Base-by-base conservation (phyloP, 768 basidiomycete genomes). In the Russula olivacea region DNA sequence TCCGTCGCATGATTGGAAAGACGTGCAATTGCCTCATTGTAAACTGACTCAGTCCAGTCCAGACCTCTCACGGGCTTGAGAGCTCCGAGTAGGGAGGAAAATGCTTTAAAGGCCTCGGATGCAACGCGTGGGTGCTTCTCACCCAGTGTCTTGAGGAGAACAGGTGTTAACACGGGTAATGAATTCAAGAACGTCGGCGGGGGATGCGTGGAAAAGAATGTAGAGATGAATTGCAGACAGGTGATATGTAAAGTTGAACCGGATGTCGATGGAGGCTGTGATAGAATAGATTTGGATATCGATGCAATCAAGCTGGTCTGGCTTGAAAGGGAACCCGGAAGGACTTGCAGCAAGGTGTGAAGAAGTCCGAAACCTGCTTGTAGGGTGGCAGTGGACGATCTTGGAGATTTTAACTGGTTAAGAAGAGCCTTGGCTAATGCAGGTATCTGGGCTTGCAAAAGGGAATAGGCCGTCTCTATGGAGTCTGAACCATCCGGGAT, bases 101-200 rank as follows among this genome's bases (percentile, higher is more conserved):
- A 93, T 2, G 87, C 89, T 41, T 85, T 83, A 81, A 98, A 93
- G 0, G 93, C 83, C 69, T 95, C 93, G 2, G 93, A 86, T 6
- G 86, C 88, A 63, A 98, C 83, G 63, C 93, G 87, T 40, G 95
- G 95, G 71, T 94, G 91, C 67, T 88, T 86, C 73, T 98, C 94
- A 21, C 77, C 76, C 52, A 91, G 78, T 11, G 87, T 84, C 59
- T 83, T 84, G 47, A 94, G 81, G 43, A 98, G 81, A 15, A 86
- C 83, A 1, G 89, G 85, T 0, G 87, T 87, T 41, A 98, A 77
- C 17, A 77, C 77, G 1, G 85, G 75, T n/a, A 98, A 79, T 12
- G 83, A 81, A 25, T 76, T 69, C 1, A 76, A 72, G 71, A 87
- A 94, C 1, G 82, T 78, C 4, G 81, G 72, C 0, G 86, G 78